Percentiles rank a stretch among this genome's conserved stretches.
Conservation (phyloP, 371 early-diverging fungal genomes). For the Sanchytrium tribonematis region DNA sequence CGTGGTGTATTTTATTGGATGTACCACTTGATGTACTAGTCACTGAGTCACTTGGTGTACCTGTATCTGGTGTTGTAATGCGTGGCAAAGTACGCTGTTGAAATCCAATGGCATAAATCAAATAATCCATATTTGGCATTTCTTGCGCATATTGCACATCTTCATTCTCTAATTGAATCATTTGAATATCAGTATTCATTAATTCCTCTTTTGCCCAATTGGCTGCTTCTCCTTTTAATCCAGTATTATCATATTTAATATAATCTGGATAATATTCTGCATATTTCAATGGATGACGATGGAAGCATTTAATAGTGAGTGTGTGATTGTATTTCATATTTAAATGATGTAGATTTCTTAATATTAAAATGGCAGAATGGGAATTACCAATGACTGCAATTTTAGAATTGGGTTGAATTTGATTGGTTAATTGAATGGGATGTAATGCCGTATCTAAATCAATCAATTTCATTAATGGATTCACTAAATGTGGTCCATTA, state of each 20-base stretch:
- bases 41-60: background rate
- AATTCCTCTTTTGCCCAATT: background rate
- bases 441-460: background rate
- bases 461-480: background rate
- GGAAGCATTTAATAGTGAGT: background rate
- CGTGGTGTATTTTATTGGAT: background rate
- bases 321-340: no score
- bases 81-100: background rate
- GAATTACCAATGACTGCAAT: background rate
- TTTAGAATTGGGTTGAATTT: background rate
- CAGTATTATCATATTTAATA: background rate
- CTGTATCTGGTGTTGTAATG: background rate
- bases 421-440: background rate
- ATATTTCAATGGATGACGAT: background rate
- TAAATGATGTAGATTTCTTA: background rate
- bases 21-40: background rate
- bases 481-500: background rate
- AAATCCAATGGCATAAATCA: slow-evolving; percentile 1
- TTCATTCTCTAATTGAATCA: background rate
- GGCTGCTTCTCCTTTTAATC: background rate
- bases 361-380: background rate
- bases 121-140: background rate
- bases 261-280: background rate
- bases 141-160: background rate
- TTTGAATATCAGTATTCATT: background rate